A percentile compares a stretch with the other conserved stretches of the same genome.
Conservation (phyloP, 148 eudicot genomes). For the Diospyros kaki region DNA sequence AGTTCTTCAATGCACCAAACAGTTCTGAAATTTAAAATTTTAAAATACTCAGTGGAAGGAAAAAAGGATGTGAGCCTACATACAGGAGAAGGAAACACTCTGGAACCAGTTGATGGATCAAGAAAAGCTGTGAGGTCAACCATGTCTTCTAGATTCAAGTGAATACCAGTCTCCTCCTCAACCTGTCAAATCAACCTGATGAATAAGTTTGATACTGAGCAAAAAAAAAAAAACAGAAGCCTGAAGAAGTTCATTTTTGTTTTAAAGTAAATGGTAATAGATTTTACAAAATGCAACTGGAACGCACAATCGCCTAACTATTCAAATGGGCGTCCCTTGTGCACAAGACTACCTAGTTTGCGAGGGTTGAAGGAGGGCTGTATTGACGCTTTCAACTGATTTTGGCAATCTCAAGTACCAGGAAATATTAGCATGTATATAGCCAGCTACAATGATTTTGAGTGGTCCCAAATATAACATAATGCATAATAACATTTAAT, state of each 20-base stretch:
- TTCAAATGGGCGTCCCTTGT: neutral
- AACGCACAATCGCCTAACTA: neutral
- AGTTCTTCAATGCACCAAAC: slow-evolving; percentile 1
- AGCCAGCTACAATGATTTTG: neutral
- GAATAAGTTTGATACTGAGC: neutral
- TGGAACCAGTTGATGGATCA: slow-evolving; percentile 82
- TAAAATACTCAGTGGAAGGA: neutral
- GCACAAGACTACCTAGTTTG: neutral
- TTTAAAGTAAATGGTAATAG: neutral
- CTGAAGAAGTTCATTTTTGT: neutral
- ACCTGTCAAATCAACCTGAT: slow-evolving; percentile 46
- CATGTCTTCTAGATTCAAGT: slow-evolving; percentile 67
- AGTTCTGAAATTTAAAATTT: neutral
- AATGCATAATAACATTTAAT: neutral
- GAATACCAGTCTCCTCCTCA: slow-evolving; percentile 87
- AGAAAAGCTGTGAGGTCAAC: slow-evolving; percentile 79
- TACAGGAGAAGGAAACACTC: slow-evolving; percentile 91
- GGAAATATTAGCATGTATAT: no score
- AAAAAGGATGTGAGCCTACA: slow-evolving; percentile 11
- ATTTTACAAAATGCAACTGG: neutral
- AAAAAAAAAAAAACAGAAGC: no score
- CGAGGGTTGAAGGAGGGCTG: neutral
- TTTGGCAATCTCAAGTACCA: no score
- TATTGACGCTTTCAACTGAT: no score
- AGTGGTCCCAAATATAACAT: neutral